Evolutionary conservation across 1,284 basidiomycete species (phyloP).

Genomic region (Pyrrhoderma lamaoense): DNA sequence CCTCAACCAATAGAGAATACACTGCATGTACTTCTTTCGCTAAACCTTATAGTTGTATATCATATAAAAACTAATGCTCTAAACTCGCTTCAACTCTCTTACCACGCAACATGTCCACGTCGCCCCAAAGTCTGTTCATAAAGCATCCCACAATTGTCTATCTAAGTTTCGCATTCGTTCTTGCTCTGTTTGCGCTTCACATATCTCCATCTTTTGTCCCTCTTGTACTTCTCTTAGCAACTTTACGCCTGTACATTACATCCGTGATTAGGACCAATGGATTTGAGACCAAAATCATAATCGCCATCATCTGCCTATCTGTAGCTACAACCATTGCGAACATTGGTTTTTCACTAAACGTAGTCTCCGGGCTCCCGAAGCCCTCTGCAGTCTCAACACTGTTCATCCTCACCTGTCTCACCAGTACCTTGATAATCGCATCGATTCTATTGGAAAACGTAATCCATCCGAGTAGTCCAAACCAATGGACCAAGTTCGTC

Average conservation of each 20-base stretch:
- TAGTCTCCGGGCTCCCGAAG: constrained; percentile 44
- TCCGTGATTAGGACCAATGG: not conserved
- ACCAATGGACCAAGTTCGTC: constrained; percentile 18
- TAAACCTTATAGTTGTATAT: too few relatives aligned
- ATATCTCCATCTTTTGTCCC: constrained; percentile 47
- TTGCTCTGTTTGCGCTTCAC: constrained; percentile 41
- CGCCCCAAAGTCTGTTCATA: too few relatives aligned
- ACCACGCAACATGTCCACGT: too few relatives aligned
- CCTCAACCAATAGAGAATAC: too few relatives aligned
- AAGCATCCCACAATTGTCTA: constrained; percentile 6
- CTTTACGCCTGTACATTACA: constrained; percentile 41
- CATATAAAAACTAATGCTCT: too few relatives aligned
- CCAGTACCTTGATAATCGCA: constrained; percentile 38
- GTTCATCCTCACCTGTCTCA: constrained; percentile 37
- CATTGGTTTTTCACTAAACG: constrained; percentile 41
- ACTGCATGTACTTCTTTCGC: too few relatives aligned
- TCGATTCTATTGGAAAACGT: constrained; percentile 32
- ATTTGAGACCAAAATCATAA: constrained; percentile 26
- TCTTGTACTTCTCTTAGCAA: constrained; percentile 38
- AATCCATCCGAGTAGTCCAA: constrained; percentile 18
- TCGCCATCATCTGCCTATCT: constrained; percentile 29
- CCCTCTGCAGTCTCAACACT: constrained; percentile 32
- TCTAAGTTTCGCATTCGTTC: constrained; percentile 14
- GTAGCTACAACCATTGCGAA: constrained; percentile 40
- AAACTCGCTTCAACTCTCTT: too few relatives aligned